A percentile compares a stretch with the other conserved stretches of the same genome.
Evolutionary conservation across 1,284 basidiomycete species (phyloP).

Genomic region (Malassezia pachydermatis): DNA sequence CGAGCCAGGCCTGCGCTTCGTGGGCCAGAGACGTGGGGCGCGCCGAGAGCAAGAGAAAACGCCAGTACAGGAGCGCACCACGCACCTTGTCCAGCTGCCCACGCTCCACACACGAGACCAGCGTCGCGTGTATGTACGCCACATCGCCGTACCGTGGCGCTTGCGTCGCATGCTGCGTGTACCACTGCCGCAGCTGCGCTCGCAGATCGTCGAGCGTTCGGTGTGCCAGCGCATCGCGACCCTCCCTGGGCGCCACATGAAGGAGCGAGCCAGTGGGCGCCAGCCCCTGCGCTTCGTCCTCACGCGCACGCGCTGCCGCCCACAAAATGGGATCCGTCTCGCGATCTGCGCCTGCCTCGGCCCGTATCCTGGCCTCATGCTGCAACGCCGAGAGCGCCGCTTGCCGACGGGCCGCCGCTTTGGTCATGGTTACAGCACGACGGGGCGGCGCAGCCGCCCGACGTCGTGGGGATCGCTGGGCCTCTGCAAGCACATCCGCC

Average conservation of each 20-base stretch:
- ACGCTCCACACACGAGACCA: constrained; percentile 7
- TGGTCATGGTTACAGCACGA: constrained; percentile 18
- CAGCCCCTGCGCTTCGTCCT: background rate
- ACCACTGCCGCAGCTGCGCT: constrained; percentile 24
- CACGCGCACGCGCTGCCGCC: background rate
- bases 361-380: constrained; percentile 12
- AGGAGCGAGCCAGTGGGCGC: constrained; percentile 16
- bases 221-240: background rate
- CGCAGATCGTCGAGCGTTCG: constrained; percentile 6
- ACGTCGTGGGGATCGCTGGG: constrained; percentile 19
- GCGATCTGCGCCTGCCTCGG: constrained; percentile 7
- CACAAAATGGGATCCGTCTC: constrained; percentile 16
- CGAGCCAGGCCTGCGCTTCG: constrained; percentile 9
- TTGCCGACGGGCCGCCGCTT: constrained; percentile 21
- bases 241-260: constrained; percentile 3
- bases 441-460: constrained; percentile 14
- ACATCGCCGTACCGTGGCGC: constrained; percentile 29
- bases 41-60: background rate
- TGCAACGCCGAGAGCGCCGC: constrained; percentile 22
- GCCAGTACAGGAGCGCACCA: constrained; percentile 1
- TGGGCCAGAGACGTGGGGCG: no score
- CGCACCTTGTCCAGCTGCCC: constrained; percentile 5
- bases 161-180: constrained; percentile 17
- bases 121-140: constrained; percentile 13
- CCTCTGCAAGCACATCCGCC: constrained; percentile 23